Evolutionary conservation across 164 flowering plant genomes (phyloP).

Genomic region (Vitis riparia): DNA sequence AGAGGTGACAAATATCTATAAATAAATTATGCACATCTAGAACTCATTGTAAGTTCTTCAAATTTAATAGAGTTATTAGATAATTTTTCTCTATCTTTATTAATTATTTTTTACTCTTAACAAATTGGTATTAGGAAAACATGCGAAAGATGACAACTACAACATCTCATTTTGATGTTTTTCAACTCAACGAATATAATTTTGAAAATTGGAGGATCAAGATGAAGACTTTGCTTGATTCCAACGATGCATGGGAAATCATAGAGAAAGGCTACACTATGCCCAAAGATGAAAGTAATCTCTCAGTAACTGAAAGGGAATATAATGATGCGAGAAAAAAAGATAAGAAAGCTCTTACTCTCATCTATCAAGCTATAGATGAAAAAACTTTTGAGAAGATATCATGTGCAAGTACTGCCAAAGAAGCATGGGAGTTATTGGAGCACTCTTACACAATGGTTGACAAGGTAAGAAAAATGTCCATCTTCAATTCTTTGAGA

Average conservation of each 20-base stretch:
- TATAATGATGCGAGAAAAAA: not conserved
- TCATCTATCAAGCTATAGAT: not conserved
- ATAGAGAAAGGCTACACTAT: constrained; percentile 2
- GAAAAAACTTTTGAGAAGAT: not conserved
- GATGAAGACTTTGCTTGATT: too few relatives aligned
- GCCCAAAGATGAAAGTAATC: not conserved
- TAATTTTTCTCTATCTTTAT: too few relatives aligned
- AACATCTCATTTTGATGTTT: too few relatives aligned
- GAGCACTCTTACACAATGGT: constrained; percentile 6
- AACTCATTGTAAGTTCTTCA: too few relatives aligned
- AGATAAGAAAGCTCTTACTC: not conserved
- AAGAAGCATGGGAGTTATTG: constrained; percentile 6
- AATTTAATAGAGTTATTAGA: too few relatives aligned
- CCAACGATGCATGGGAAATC: not conserved
- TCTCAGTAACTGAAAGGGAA: not conserved
- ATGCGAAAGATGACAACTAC: too few relatives aligned
- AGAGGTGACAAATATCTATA: too few relatives aligned
- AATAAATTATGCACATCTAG: too few relatives aligned
- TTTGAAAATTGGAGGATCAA: too few relatives aligned
- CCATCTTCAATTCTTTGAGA: not conserved
- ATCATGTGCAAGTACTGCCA: not conserved
- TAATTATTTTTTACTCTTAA: too few relatives aligned
- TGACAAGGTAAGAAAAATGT: not conserved
- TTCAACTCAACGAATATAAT: too few relatives aligned
- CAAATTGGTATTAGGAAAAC: too few relatives aligned